phyloP scores from a whole-genome alignment of 2,329 filamentous ascomycete genomes.

The Stagonosporopsis cucurbitacearum region DNA sequence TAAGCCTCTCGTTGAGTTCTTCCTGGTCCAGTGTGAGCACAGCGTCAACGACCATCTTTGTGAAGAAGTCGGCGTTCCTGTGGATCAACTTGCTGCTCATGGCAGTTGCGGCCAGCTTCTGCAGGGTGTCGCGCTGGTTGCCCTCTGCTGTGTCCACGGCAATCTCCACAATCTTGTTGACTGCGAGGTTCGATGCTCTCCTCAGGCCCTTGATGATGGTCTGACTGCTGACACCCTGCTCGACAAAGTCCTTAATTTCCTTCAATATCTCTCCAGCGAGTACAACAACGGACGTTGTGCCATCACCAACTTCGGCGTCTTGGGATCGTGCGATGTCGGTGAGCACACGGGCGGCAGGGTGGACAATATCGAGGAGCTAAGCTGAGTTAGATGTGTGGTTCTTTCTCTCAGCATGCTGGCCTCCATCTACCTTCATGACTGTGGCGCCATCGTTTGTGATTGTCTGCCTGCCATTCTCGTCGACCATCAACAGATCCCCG shows the following conservation, averaged over 20 bases:
- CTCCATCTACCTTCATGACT: conserved; percentile 84
- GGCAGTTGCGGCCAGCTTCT: conserved; percentile 89
- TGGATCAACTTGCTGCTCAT: conserved; percentile 99
- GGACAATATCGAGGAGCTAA: conserved; percentile 95
- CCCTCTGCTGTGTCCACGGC: conserved; percentile 82
- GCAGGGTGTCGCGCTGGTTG: conserved; percentile 84
- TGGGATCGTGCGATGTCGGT: conserved; percentile 98
- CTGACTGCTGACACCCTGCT: conserved; percentile 96
- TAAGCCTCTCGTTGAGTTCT: conserved; percentile 96
- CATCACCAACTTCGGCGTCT: conserved; percentile 98
- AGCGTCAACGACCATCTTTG: conserved; percentile 97
- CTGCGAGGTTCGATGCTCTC: conserved; percentile 85
- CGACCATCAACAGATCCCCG: conserved; percentile 93
- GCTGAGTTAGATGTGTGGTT: conserved; percentile 8
- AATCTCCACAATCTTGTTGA: conserved; percentile 99
- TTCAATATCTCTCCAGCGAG: conserved; percentile 97
- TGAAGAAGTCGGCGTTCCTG: conserved; percentile 95
- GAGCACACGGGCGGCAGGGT: conserved; percentile 94
- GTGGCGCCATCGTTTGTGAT: conserved; percentile 99
- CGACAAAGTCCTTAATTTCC: conserved; percentile 94
- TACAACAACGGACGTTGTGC: conserved; percentile 96
- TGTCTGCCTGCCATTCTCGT: conserved; percentile 92
- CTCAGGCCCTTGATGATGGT: conserved; percentile 96
- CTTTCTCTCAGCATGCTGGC: neutral
- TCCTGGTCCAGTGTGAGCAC: conserved; percentile 95